These are phyloP conservation scores for Vaccinium macrocarpon DNA, from an alignment of 148 eudicot genomes.

Conservation along the genomic window DNA sequence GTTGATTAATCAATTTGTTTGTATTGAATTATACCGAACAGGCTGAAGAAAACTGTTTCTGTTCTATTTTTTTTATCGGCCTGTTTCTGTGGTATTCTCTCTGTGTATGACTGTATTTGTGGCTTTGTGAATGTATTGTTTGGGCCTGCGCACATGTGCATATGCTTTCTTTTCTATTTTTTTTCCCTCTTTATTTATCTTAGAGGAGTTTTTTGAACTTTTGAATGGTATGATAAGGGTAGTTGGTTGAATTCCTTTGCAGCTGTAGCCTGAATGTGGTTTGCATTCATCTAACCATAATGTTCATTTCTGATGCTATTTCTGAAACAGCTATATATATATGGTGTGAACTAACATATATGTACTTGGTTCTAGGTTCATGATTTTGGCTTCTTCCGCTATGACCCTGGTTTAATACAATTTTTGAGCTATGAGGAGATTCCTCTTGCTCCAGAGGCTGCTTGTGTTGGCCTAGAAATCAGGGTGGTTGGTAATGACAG, in stretches of 20 bases:
- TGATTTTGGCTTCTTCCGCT: constrained; percentile 98
- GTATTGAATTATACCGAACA: background rate
- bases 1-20: background rate
- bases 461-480: constrained; percentile 94
- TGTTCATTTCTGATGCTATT: background rate
- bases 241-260: background rate
- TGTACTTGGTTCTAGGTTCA: constrained; percentile 58
- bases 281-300: background rate
- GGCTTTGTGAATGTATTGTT: background rate
- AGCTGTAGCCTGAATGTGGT: constrained; percentile 6
- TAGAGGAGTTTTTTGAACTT: background rate
- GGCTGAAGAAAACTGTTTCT: background rate
- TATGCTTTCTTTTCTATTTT: background rate
- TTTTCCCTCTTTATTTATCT: background rate
- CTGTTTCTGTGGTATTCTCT: background rate
- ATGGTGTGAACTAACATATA: constrained; percentile 1
- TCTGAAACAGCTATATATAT: background rate
- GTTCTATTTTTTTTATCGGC: background rate
- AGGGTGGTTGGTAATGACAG: constrained; percentile 99
- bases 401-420: constrained; percentile 82
- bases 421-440: constrained; percentile 94
- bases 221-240: background rate
- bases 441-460: constrained; percentile 97
- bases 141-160: background rate
- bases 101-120: background rate